Conservation (phyloP, 1,284 basidiomycete genomes). For the Lignosus rhinocerotis region DNA sequence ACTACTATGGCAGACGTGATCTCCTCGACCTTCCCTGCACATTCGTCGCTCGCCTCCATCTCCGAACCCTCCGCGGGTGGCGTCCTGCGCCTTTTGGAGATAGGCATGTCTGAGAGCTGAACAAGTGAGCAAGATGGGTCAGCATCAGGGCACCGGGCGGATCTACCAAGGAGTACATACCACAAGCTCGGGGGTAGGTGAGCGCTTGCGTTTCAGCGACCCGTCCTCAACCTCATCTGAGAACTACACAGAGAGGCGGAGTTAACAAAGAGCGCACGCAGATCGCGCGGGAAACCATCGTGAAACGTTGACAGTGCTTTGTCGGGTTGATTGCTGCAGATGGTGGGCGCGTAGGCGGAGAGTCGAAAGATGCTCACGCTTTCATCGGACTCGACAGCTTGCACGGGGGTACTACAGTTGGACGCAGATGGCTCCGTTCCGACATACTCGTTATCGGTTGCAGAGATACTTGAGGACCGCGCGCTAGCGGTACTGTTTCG, state of each 20-base stretch:
- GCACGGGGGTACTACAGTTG: constrained; percentile 16
- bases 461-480: constrained; percentile 11
- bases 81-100: constrained; percentile 27
- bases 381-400: constrained; percentile 6
- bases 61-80: constrained; percentile 11
- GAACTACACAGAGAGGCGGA: constrained; percentile 6
- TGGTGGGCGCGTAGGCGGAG: not conserved
- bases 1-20: not conserved
- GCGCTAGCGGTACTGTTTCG: constrained; percentile 21
- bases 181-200: not conserved
- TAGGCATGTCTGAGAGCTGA: constrained; percentile 8
- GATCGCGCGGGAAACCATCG: not conserved
- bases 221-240: constrained; percentile 12
- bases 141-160: not conserved
- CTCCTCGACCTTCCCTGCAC: constrained; percentile 4
- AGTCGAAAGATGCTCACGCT: constrained; percentile 21
- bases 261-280: constrained; percentile 2
- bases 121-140: not conserved
- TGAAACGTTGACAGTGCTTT: not conserved
- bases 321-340: not conserved
- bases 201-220: constrained; percentile 19
- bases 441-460: constrained; percentile 13
- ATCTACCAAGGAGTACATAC: constrained; percentile 5
- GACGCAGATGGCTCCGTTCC: constrained; percentile 16
- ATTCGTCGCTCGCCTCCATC: not conserved